Base-by-base conservation (phyloP, 2,329 filamentous ascomycete genomes). In the Aspergillus unguis region DNA sequence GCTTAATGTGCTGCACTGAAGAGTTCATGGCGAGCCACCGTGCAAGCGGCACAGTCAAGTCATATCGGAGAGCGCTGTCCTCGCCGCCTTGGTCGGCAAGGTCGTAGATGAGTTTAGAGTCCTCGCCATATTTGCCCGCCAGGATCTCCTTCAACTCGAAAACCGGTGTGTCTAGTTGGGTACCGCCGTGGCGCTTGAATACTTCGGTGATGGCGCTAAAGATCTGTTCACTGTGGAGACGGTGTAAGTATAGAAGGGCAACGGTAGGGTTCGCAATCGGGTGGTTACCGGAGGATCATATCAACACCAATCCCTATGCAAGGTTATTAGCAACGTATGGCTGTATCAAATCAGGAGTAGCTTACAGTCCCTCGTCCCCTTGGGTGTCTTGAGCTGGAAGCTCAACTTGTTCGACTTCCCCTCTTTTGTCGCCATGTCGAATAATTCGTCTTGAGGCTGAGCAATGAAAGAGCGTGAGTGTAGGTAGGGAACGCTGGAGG, bases 21-120 rank as follows among this genome's bases (percentile, higher is more conserved):
- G 86, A 81, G 74, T 95, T 95, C 90, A 95, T 94, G 65, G 92
- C 92, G 56, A 96, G 82, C 84, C 88, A 96, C 65, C 92, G 85
- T 57, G 92, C 92, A 67, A 96, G 94, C 31, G 90, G 90, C 8
- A 95, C 90, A 1, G 90, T 95, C 61, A 95, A 75, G 67, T 95
- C 90, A 74, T 94, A 95, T 64, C 90, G 85, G 57, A 95, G 79
- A 25, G 89, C 91, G 73, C 86, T 89, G 54, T 90, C 78, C 76
- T 95, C 90, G 58, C 90, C 90, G 64, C 90, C 90, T 71, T 95
- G 90, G 68, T 95, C 90, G 66, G 87, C 85, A 58, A 94, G 80
- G 69, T 95, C 88, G 75, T 95, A 95, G 74, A 95, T 95, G 70
- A 95, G 85, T 72, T 92, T 92, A 66, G 86, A 89, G 72, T 95